Evolutionary conservation across 2,329 filamentous ascomycete genomes (phyloP), one percentile per base, ranked within the genome.

Genomic region (Tolypocladium pustulatum): DNA sequence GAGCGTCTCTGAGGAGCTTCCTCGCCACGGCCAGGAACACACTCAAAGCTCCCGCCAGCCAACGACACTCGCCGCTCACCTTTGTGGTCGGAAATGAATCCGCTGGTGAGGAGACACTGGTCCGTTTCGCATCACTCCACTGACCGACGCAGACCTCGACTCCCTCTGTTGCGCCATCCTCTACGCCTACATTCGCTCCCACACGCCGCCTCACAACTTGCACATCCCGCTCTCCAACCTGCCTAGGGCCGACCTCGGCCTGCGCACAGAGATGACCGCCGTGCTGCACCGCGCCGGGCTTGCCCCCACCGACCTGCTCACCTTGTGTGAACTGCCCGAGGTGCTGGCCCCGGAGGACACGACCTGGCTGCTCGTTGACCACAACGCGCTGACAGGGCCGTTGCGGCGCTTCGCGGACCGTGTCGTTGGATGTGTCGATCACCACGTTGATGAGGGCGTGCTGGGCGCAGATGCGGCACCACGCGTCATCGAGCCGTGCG

Each of bases 211-310:
- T 15, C 75, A 79, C 59, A 73, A 72, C 55, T 74, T 88, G 40
- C 86, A 90, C 68, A 83, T 93, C 54, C 90, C 90, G 20, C 74
- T 95, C 52, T 83, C 86, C 60, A 89, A 92, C 69, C 81, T 94
- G 17, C 81, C 82, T 1, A 80, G 82, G 52, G 76, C 80, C 4
- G 90, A 91, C 68, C 79, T 95, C 34, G 72, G 76, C 20, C 76
- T 93, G n/a, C 83, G 89, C 2, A 86, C 88, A 1, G 90, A 94
- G 71, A 83, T 92, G 67, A 73, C 78, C 8, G 83, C 86, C 2
- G 81, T 90, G 3, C 80, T 92, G 43, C 73, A 74, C 37, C 76
- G 81, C 60, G 86, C 86, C 1, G 81, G 81, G 38, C 76, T 91
- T 3, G 69, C 76, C 1, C 71, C 80, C 2, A 74, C 75, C 7